phyloP scores from a whole-genome alignment of 2,329 filamentous ascomycete species.

The Pseudonectria buxi region DNA sequence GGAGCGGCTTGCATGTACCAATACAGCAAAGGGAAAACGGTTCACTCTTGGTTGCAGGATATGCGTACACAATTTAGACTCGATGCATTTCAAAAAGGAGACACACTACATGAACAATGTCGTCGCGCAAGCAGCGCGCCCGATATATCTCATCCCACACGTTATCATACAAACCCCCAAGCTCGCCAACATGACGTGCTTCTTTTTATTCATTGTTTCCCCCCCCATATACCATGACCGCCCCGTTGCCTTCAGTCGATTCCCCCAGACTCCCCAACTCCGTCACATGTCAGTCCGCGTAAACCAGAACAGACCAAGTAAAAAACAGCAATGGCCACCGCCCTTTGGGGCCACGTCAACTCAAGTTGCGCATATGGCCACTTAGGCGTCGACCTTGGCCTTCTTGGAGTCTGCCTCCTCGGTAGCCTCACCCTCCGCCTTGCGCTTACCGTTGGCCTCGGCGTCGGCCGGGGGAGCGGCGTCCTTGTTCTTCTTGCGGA shows the following conservation, averaged over 20 bases:
- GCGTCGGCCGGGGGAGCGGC: slow-evolving; percentile 15
- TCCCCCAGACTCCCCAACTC: slow-evolving; percentile 1
- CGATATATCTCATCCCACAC: too few relatives aligned
- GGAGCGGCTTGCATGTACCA: not conserved
- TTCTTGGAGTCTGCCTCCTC: slow-evolving; percentile 28
- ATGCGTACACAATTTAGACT: slow-evolving; percentile 1
- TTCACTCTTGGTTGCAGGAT: not conserved
- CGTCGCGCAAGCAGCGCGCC: too few relatives aligned
- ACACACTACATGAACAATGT: too few relatives aligned
- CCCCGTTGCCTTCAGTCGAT: not conserved
- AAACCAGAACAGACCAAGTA: not conserved
- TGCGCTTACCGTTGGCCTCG: slow-evolving; percentile 33
- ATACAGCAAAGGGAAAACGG: too few relatives aligned
- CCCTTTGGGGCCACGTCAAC: not conserved
- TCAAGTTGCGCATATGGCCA: not conserved
- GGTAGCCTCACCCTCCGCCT: slow-evolving; percentile 25
- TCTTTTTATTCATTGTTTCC: not conserved
- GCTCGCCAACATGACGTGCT: too few relatives aligned
- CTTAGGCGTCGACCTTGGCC: slow-evolving; percentile 28
- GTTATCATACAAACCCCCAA: not conserved
- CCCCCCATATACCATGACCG: too few relatives aligned
- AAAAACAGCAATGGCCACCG: too few relatives aligned
- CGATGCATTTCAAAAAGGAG: too few relatives aligned
- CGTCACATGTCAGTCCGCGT: not conserved
- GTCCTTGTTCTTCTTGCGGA: slow-evolving; percentile 59